Evolutionary conservation across 495 filamentous ascomycete species (phyloP).

Genomic region (Hypoxylon subgilvum): DNA sequence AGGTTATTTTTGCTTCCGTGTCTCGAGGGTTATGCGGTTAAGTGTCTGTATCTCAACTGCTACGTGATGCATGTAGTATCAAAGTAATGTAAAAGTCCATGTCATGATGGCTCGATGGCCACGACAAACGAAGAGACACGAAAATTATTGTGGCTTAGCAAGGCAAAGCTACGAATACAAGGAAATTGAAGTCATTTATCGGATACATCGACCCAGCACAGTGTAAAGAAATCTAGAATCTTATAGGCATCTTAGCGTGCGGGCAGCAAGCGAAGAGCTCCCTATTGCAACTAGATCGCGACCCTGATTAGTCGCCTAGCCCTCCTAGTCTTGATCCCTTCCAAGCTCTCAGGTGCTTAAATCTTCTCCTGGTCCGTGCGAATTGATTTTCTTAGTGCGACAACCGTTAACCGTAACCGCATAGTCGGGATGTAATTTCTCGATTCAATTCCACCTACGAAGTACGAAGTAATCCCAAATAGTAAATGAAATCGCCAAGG

Average conservation of each 20-base stretch:
- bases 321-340: background rate
- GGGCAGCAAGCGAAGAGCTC: slow-evolving; percentile 14
- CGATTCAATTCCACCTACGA: too few relatives aligned
- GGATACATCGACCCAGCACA: background rate
- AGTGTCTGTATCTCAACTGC: background rate
- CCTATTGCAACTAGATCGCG: background rate
- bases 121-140: too few relatives aligned
- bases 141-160: slow-evolving; percentile 33
- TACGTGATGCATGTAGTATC: background rate
- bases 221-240: background rate
- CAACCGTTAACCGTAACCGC: slow-evolving; percentile 8
- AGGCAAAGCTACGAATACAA: slow-evolving; percentile 27
- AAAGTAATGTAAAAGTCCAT: slow-evolving; percentile 7
- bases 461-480: background rate
- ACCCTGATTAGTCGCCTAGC: slow-evolving; percentile 30
- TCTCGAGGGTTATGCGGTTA: background rate
- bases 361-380: slow-evolving; percentile 11
- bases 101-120: slow-evolving; percentile 3
- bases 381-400: slow-evolving; percentile 15
- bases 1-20: background rate
- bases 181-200: too few relatives aligned
- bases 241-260: background rate
- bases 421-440: slow-evolving; percentile 3
- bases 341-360: slow-evolving; percentile 2
- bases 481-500: background rate